Base-by-base conservation (phyloP, 2,329 filamentous ascomycete species). In the Aspergillus sp. region DNA sequence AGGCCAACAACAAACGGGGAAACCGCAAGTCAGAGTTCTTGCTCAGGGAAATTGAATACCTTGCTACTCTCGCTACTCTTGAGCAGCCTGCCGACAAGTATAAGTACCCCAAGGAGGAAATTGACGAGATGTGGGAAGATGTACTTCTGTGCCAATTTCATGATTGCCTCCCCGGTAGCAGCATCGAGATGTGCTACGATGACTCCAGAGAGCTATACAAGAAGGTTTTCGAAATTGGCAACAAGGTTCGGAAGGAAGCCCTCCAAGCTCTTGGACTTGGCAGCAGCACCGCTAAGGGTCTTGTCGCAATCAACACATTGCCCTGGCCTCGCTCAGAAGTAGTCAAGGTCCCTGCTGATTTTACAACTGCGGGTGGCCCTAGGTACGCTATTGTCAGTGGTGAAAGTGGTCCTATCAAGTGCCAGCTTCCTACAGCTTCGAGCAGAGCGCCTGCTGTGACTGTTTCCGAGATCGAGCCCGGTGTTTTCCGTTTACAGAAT, bases 181-280 rank as follows among this genome's bases (percentile, higher is more conserved):
- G 88, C 36, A 98, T 99, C 69, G 93, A 96, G 76, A 97, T 98
- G 92, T 97, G 92, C 76, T 98, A 98, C 70, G 91, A 96, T 74
- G 95, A 99, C 73, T 96, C 93, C 3, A 90, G 97, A 72, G 85
- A 92, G 84, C 83, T 97, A 6, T 99, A 99, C 72, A 89, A 86
- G 2, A 82, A 91, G 67, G 86, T 97, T 2, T 97, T 96, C 72
- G 81, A 88, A 65, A 92, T 86, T 1, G 94, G 91, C 5, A 80
- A 90, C 65, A 87, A 85, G 64, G 79, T 96, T 3, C 81, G 95
- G 43, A 82, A 89, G 48, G 87, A 91, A 17, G 85, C 93, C 5
- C 84, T 91, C 60, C 76, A 83, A 15, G 83, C 86, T 7, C 82
- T 97, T 50, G 90, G 89, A 1, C 81, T 93, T 53, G 78, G 80